Base-by-base conservation (phyloP, 805 yeast genomes). In the Kodamaea sagamina region DNA sequence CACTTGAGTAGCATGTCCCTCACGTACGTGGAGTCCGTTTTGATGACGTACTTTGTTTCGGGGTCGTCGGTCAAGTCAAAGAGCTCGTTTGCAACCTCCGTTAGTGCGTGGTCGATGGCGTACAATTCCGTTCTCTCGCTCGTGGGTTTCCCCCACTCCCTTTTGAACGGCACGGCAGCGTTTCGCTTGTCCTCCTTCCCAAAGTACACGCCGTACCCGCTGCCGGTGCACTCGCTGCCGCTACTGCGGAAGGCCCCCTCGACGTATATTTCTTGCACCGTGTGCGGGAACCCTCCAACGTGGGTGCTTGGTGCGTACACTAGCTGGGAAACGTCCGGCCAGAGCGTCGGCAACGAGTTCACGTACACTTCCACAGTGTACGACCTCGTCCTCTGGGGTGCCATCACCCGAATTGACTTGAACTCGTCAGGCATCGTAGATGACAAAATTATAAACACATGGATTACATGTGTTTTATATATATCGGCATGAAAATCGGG, bases 121-220 rank as follows among this genome's bases (percentile, higher is more conserved):
- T 67, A 59, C 8, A 89, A 72, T 61, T 90, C 97, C 1, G 95
- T 93, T 31, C 87, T 65, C 50, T 86, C 89, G 53, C 89, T 89
- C 1, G 96, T 87, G 25, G 82, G 89, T 26, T 32, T 48, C 9
- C 32, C 47, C 19, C 18, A 21, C 1, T 47, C 16, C 35, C 2
- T 29, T 60, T 2, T 68, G 17, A 88, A 65, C 0, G 83, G 78
- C 4, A 70, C 78, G 0, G 83, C 68, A 7, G 71, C 64, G 57
- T 85, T 86, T 35, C 84, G 61, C 2, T 71, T 46, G 53, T 82
- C 84, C 26, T 61, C 54, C 0, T 51, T 64, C 0, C 89, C 90
- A 58, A 75, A 87, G 58, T 67, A 88, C 0, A 85, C 86, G 17
- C 96, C 97, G 54, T 77, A 81, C 0, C 97, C 97, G 0, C 84